Evolutionary conservation across 1,139 yeast species (phyloP).

Genomic region (Suhomyces taliae): DNA sequence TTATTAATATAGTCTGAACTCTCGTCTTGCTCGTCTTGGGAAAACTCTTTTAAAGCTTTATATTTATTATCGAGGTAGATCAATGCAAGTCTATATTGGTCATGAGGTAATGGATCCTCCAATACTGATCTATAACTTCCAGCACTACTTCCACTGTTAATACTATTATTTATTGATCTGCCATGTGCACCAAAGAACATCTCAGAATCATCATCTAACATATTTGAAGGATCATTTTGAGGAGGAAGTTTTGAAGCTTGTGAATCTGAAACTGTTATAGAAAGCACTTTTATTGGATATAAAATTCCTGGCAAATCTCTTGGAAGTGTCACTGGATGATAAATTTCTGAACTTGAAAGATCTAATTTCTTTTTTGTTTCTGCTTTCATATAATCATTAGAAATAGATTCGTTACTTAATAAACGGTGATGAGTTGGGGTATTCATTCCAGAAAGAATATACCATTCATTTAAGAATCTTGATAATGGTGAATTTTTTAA

Average conservation of each 20-base stretch:
- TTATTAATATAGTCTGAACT: slow-evolving; percentile 1
- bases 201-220: slow-evolving; percentile 3
- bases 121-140: neutral
- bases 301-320: slow-evolving; percentile 27
- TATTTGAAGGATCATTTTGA: neutral
- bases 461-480: slow-evolving; percentile 38
- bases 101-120: neutral
- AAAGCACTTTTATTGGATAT: slow-evolving; percentile 28
- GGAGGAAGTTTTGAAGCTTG: neutral
- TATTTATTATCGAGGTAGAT: slow-evolving; percentile 28
- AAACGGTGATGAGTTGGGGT: slow-evolving; percentile 19
- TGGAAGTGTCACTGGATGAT: slow-evolving; percentile 30
- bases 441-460: slow-evolving; percentile 27
- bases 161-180: slow-evolving; percentile 6
- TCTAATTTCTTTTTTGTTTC: slow-evolving; percentile 7
- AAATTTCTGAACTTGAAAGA: neutral
- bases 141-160: slow-evolving; percentile 3
- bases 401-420: slow-evolving; percentile 20
- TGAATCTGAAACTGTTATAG: slow-evolving; percentile 8
- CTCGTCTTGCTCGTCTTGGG: slow-evolving; percentile 5
- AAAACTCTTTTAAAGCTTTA: slow-evolving; percentile 19
- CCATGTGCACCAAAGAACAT: slow-evolving; percentile 4
- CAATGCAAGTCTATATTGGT: slow-evolving; percentile 26
- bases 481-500: slow-evolving; percentile 21
- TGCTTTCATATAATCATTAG: slow-evolving; percentile 17